Conservation (phyloP, 2,329 filamentous ascomycete species). For the Diaporthe capsici region DNA sequence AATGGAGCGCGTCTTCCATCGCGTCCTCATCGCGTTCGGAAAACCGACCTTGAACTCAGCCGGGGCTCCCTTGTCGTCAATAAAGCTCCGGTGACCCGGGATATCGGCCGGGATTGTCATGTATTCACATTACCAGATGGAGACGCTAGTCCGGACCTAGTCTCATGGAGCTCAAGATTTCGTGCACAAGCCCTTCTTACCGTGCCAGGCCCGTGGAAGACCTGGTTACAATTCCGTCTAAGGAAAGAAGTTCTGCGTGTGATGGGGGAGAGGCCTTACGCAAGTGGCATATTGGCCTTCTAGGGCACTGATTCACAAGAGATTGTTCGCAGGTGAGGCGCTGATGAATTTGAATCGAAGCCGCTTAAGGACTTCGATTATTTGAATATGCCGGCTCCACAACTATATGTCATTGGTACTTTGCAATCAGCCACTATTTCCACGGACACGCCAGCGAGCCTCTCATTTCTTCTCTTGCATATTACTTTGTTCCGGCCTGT, state of each 20-base stretch:
- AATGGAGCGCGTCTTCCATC: neutral
- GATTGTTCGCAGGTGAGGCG: neutral
- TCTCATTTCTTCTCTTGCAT: conserved; percentile 21
- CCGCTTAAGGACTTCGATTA: neutral
- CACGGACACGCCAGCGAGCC: conserved; percentile 26
- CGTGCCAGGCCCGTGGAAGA: too few relatives aligned
- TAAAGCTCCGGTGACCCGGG: neutral
- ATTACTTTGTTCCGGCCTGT: neutral
- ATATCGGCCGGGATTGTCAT: neutral
- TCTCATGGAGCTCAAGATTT: too few relatives aligned
- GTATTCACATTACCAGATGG: neutral
- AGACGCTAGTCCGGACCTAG: neutral
- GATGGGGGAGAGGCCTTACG: neutral
- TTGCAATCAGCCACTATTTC: conserved; percentile 1
- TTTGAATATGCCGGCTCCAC: conserved; percentile 5
- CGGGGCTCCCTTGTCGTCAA: neutral
- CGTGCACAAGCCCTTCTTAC: too few relatives aligned
- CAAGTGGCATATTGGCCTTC: neutral
- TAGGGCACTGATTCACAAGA: neutral
- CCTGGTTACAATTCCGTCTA: neutral
- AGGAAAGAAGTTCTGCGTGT: too few relatives aligned
- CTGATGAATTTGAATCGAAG: neutral
- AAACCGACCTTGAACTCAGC: neutral
- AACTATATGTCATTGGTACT: neutral
- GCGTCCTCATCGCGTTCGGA: neutral